phyloP scores from a whole-genome alignment of 306 rosid species.

The Mucuna pruriens region DNA sequence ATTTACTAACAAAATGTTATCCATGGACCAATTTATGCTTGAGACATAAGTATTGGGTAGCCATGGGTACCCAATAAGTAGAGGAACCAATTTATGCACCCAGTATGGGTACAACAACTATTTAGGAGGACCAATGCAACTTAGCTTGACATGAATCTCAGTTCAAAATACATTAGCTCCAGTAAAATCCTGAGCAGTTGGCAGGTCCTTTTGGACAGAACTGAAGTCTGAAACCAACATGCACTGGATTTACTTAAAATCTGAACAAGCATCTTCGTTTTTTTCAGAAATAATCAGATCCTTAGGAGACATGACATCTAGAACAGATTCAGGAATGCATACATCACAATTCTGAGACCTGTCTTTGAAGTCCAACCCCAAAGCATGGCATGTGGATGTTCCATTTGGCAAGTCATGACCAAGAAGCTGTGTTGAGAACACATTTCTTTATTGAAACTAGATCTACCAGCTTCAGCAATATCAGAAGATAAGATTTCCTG shows the following conservation, averaged over 20 bases:
- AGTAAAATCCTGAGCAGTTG: constrained; percentile 44
- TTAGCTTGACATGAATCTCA: constrained; percentile 15
- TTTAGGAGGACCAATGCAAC: background rate
- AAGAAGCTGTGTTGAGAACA: constrained; percentile 38
- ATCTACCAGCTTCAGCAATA: constrained; percentile 51
- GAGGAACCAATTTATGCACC: background rate
- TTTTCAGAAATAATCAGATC: constrained; percentile 46
- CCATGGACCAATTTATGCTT: background rate
- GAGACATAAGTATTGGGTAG: background rate
- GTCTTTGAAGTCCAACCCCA: constrained; percentile 41
- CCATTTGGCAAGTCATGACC: constrained; percentile 43
- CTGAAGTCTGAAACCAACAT: constrained; percentile 32
- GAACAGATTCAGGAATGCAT: constrained; percentile 48
- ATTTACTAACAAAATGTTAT: background rate
- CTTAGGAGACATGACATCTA: constrained; percentile 38
- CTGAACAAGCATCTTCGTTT: constrained; percentile 36
- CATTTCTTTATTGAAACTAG: constrained; percentile 41
- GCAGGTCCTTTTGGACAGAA: constrained; percentile 40
- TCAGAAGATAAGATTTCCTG: constrained; percentile 43
- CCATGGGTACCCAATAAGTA: background rate
- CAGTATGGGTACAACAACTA: background rate
- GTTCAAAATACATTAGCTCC: constrained; percentile 53
- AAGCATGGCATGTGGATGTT: constrained; percentile 45
- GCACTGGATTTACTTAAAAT: constrained; percentile 32
- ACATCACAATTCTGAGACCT: constrained; percentile 42